Evolutionary conservation across 352 stramenopile species (phyloP), one percentile per base, ranked within the genome.

Genomic region (Globisporangium carolinianum): DNA sequence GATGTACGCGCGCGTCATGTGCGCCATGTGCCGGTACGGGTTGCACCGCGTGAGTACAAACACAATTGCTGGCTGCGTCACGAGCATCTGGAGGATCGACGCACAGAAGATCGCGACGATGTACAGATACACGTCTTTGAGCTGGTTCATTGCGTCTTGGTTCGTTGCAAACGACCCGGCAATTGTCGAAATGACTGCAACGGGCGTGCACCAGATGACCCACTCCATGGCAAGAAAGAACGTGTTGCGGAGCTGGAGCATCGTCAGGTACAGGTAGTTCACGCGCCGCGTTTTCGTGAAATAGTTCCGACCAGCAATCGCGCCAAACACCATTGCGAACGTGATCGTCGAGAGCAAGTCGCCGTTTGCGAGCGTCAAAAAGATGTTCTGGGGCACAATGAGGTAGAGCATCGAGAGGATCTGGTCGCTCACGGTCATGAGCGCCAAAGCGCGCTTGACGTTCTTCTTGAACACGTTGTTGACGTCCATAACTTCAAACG

Each of bases 151-250:
- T 2, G 62, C 63, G 17, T 68, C 54, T 46, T 85, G 70, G 65
- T 87, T 83, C 6, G 63, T 70, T 1, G 79, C 73, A 58, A 89
- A 87, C 32, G 79, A 67, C 0, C 76, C 80, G 5, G 72, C 68
- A 38, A 90, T 75, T 53, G 82, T 85, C 8, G 77, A 92, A 2
- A 89, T 58, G 47, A 89, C 75, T 5, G 80, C 83, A 0, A 79
- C 58, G 1, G 80, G 78, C n/a, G 80, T 86, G 49, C 82, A 57
- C 64, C 62, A 84, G 35, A 89, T 87, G 42, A 86, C 71, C 70
- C 76, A 89, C 58, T 89, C 68, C 57, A 91, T 76, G 12, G 78
- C 63, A 37, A 88, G 47, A 54, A 90, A 88, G 58, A 90, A 82
- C 12, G 77, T 79, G 64, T 89, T 87, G 51, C 79, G 79, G 2